Percentiles rank a stretch among this genome's conserved stretches.
These are phyloP conservation scores for Amanita polypyramis DNA, from an alignment of 768 basidiomycete species.

Conservation along the genomic window DNA sequence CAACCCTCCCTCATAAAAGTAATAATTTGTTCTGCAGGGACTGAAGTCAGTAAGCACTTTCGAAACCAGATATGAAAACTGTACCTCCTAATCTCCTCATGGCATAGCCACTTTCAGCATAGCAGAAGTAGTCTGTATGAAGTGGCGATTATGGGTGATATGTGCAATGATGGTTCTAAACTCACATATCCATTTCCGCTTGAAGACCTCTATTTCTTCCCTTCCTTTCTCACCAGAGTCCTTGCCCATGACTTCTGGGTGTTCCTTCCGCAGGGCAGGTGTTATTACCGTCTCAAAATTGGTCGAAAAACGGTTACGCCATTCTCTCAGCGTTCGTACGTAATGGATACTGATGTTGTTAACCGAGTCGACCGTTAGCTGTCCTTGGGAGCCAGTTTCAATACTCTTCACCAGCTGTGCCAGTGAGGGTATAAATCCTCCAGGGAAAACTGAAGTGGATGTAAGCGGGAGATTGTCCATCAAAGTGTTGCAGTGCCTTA, in stretches of 20 bases:
- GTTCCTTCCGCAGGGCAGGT: conserved; percentile 48
- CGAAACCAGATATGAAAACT: conserved; percentile 11
- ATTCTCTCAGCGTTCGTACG: conserved; percentile 72
- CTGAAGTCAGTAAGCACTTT: neutral
- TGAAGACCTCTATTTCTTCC: conserved; percentile 64
- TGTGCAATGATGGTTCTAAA: conserved; percentile 3
- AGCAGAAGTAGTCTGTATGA: conserved; percentile 32
- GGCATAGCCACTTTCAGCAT: conserved; percentile 68
- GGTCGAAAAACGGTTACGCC: conserved; percentile 50
- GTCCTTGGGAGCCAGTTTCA: conserved; percentile 33
- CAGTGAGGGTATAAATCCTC: conserved; percentile 58
- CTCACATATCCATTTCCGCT: conserved; percentile 64
- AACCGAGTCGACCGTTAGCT: conserved; percentile 53
- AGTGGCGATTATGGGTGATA: neutral
- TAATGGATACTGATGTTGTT: conserved; percentile 70
- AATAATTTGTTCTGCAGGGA: conserved; percentile 45
- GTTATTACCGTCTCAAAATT: conserved; percentile 49
- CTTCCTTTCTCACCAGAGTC: conserved; percentile 17
- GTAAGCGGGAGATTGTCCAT: conserved; percentile 17
- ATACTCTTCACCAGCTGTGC: conserved; percentile 16
- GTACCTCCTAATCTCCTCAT: conserved; percentile 54
- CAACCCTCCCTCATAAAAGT: conserved; percentile 58
- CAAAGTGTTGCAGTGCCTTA: neutral
- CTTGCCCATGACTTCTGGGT: conserved; percentile 14
- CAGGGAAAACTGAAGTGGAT: conserved; percentile 48